Evolutionary conservation across 2,329 filamentous ascomycete genomes (phyloP), one percentile per base, ranked within the genome.

Genomic region (Dryadomyces quercus-mongolicae): DNA sequence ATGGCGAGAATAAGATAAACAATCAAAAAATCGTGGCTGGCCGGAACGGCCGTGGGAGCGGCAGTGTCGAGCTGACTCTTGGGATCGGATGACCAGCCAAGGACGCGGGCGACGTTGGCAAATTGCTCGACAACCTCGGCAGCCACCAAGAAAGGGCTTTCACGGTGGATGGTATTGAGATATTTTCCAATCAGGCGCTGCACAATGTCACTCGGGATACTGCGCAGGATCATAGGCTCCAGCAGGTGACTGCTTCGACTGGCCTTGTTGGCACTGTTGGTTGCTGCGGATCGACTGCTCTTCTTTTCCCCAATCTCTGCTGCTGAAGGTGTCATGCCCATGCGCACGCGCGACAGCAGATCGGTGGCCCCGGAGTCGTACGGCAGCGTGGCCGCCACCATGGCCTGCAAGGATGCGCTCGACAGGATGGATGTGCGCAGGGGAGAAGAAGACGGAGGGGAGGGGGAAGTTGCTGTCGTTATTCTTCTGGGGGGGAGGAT

Each of bases 1-100:
- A 65, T 62, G 15, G 65, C 64, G n/a, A 67, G 58, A 25, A 66
- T 59, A 18, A 67, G 59, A 48, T 66, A 66, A 25, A 65, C 60
- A 22, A 66, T 61, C 8, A 66, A 57, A 49, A 65, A 66, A 47
- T 66, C 65, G 52, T 63, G 65, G 42, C 61, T 63, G 1, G 64
- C 60, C 2, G 57, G 49, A 0, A 64, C 61, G 36, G 34, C n/a
- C 16, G 47, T 16, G 8, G 8, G 47, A 12, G 18, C 3, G 10
- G 43, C 18, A n/a, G 43, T 2, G 18, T 3, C 56, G 45, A 31
- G 58, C 55, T 43, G 34, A 62, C 51, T 52, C 61, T 58, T 10
- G 60, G 59, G 34, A 18, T 62, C 57, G 15, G 15, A n/a, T 36
- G 47, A 21, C 42, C 48, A 16, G 18, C 51, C 20, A 13, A 57